These are phyloP conservation scores for Sclerotiophoma versabilis DNA, from an alignment of 2,329 filamentous ascomycete species.

Conservation along the genomic window DNA sequence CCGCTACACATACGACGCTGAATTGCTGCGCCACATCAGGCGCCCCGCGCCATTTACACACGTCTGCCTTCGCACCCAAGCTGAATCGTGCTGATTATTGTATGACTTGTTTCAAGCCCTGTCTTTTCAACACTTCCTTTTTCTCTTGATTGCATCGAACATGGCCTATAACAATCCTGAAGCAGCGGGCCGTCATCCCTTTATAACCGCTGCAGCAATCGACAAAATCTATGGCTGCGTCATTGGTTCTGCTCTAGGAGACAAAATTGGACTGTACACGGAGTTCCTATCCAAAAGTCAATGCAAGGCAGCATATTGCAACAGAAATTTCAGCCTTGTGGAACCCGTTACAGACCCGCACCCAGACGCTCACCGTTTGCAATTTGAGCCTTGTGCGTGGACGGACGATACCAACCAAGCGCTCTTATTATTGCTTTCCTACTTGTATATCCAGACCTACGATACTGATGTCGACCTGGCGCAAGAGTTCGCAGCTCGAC, in stretches of 20 bases:
- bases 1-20: not conserved
- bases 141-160: too few species aligned
- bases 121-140: too few species aligned
- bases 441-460: constrained; percentile 52
- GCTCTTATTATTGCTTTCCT: constrained; percentile 58
- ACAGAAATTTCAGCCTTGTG: constrained; percentile 51
- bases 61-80: not conserved
- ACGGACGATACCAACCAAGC: constrained; percentile 65
- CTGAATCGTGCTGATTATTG: not conserved
- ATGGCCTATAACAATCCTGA: not conserved
- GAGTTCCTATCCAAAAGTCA: constrained; percentile 56
- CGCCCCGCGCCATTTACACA: not conserved
- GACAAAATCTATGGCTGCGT: constrained; percentile 56
- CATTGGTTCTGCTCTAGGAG: constrained; percentile 61
- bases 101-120: not conserved
- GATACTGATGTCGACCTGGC: constrained; percentile 24
- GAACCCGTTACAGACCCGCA: constrained; percentile 52
- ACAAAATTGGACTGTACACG: constrained; percentile 63
- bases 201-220: constrained; percentile 35
- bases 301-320: constrained; percentile 49
- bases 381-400: constrained; percentile 52
- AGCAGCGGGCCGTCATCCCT: constrained; percentile 31
- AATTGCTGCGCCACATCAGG: not conserved
- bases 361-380: constrained; percentile 54
- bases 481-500: constrained; percentile 54